Conservation (phyloP, 192 early-diverging fungal species). For the Backusella circina region DNA sequence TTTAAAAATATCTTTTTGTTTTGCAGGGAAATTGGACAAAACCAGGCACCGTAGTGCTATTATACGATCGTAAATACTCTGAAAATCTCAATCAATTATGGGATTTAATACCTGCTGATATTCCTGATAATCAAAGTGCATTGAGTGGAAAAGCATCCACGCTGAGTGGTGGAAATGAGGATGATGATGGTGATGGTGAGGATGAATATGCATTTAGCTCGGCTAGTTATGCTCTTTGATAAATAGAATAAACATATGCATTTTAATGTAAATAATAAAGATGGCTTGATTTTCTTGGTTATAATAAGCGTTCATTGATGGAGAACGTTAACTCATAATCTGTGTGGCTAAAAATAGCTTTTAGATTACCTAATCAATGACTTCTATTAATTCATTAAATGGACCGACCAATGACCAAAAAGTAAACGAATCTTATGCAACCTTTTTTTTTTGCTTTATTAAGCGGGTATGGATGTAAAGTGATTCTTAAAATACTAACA, state of each 20-base stretch:
- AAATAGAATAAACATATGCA: background rate
- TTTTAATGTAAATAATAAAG: background rate
- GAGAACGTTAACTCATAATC: too few relatives aligned
- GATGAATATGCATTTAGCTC: conserved; percentile 33
- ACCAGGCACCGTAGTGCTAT: conserved; percentile 24
- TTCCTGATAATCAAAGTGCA: background rate
- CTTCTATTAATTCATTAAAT: too few relatives aligned
- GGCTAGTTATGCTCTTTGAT: conserved; percentile 33
- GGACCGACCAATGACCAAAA: background rate
- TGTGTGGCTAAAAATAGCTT: background rate
- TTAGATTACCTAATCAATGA: background rate
- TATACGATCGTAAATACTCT: conserved; percentile 30
- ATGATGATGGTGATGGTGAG: background rate
- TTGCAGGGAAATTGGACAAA: conserved; percentile 34
- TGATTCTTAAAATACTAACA: background rate
- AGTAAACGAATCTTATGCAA: background rate
- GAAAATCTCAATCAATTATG: conserved; percentile 31
- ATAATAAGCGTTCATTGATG: too few relatives aligned
- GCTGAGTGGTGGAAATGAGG: background rate
- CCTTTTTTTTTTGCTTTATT: background rate
- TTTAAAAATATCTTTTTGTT: background rate
- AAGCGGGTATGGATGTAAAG: background rate
- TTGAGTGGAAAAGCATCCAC: background rate
- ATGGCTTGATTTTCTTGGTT: background rate
- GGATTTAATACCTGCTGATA: conserved; percentile 21